Base-by-base conservation (phyloP, 257 asterid genomes). In the Nicotiana tabacum region DNA sequence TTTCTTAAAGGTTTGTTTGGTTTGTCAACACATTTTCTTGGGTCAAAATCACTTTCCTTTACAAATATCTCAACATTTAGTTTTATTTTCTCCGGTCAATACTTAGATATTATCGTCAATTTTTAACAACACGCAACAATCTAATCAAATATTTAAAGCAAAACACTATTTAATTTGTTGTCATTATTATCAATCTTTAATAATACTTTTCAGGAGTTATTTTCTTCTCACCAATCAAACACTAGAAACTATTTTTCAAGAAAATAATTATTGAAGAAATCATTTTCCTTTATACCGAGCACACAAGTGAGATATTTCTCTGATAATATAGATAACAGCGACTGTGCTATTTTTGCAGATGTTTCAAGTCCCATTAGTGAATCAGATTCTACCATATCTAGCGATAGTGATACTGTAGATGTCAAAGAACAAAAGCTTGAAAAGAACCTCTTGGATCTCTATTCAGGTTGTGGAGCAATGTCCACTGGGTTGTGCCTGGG, bases 381-480 rank as follows among this genome's bases (percentile, higher is more conserved):
- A 65, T 88, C 93, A 37, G 87, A 85, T 64, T 94, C 97, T 32
- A 91, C 97, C 33, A 87, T 90, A 27, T 92, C 95, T 3, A 90
- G 88, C 51, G 98, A 89, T 21, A 79, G 53, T 58, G 95, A 89
- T 82, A 83, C 7, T 61, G 56, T 32, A 13, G 83, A 83, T 61
- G 69, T 21, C 2, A 80, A 81, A 17, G 87, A 80, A 10, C 79
- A 64, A 8, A 61, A 58, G 3, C 24, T 53, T 13, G 97, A 93
- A 88, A 89, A 66, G 86, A 87, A 83, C 5, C 67, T 95, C 6
- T 43, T 95, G 80, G 99, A 95, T 82, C 55, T 96, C 62, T 96
- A 94, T 64, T 86, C 98, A 6, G 98, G 99, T 18, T 96, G 99
- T 88, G 99, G 99, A n/a, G 99, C 92, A 24, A 96, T 96, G 99